Evolutionary conservation across 2,329 filamentous ascomycete species (phyloP).

Genomic region (Pseudocercospora fuligena): DNA sequence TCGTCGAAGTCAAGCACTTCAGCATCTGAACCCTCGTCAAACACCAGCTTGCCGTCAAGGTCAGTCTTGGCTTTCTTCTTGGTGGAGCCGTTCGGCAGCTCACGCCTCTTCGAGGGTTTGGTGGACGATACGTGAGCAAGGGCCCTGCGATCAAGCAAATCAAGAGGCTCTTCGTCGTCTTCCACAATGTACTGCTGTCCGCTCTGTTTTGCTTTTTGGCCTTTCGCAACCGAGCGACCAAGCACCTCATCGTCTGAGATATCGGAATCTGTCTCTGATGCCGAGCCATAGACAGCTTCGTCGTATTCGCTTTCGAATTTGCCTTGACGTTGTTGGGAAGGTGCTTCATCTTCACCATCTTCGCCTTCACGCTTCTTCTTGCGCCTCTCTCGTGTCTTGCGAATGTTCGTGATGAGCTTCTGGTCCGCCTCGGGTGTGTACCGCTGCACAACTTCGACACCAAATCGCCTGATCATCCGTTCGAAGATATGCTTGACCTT

Average conservation of each 20-base stretch:
- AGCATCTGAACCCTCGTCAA: slow-evolving; percentile 57
- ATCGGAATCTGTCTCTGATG: slow-evolving; percentile 60
- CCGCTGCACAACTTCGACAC: slow-evolving; percentile 77
- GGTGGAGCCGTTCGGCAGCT: slow-evolving; percentile 46
- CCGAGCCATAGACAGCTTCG: slow-evolving; percentile 82
- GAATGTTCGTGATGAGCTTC: slow-evolving; percentile 91
- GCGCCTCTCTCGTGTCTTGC: slow-evolving; percentile 88
- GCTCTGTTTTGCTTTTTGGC: slow-evolving; percentile 59
- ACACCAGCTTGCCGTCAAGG: slow-evolving; percentile 78
- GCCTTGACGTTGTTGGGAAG: slow-evolving; percentile 52
- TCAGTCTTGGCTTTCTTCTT: slow-evolving; percentile 70
- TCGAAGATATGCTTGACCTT: slow-evolving; percentile 99
- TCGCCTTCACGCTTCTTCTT: slow-evolving; percentile 83
- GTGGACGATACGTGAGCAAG: slow-evolving; percentile 93
- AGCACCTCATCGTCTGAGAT: slow-evolving; percentile 66
- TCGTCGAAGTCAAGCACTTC: slow-evolving; percentile 65
- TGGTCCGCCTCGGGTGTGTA: slow-evolving; percentile 83
- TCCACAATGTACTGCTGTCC: slow-evolving; percentile 85
- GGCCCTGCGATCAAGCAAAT: slow-evolving; percentile 85
- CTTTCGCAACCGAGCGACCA: slow-evolving; percentile 52
- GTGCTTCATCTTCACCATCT: slow-evolving; percentile 57
- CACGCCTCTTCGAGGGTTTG: slow-evolving; percentile 70
- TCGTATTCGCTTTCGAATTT: slow-evolving; percentile 93
- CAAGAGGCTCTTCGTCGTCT: slow-evolving; percentile 91
- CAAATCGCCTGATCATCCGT: slow-evolving; percentile 89